These are phyloP conservation scores for Hyaloscypha finlandica DNA, from an alignment of 495 filamentous ascomycete species.

Conservation along the genomic window DNA sequence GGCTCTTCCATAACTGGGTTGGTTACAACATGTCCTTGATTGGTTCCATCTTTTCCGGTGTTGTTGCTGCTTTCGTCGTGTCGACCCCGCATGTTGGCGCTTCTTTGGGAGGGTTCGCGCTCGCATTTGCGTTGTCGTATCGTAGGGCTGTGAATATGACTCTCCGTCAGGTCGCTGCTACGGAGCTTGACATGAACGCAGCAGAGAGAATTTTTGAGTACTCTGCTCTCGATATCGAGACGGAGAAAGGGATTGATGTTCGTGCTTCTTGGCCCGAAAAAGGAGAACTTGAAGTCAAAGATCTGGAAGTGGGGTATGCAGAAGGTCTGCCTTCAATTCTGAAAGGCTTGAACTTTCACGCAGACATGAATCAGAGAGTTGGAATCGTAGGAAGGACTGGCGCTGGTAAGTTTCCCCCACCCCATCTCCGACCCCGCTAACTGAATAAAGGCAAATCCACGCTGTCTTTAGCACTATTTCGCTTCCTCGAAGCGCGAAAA, in stretches of 20 bases:
- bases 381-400: conserved; percentile 56
- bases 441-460: conserved; percentile 33
- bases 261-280: conserved; percentile 48
- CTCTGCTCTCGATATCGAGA: conserved; percentile 39
- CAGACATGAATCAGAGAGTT: conserved; percentile 41
- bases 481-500: conserved; percentile 46
- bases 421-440: conserved; percentile 13
- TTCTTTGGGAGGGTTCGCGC: conserved; percentile 66
- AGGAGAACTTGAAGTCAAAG: conserved; percentile 42
- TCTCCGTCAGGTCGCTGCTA: conserved; percentile 53
- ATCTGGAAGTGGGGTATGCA: conserved; percentile 44
- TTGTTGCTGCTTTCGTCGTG: conserved; percentile 60
- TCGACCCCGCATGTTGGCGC: conserved; percentile 56
- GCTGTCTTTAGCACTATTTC: conserved; percentile 47
- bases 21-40: conserved; percentile 59
- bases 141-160: conserved; percentile 54
- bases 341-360: conserved; percentile 44
- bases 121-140: conserved; percentile 50
- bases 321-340: conserved; percentile 44
- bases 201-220: conserved; percentile 45
- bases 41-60: conserved; percentile 58
- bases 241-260: conserved; percentile 37
- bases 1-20: conserved; percentile 61
- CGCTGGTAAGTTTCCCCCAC: conserved; percentile 33
- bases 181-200: conserved; percentile 46